Percentiles rank a stretch among this genome's conserved stretches.
Conservation (phyloP, 768 basidiomycete species). For the Punctularia strigosozonata region DNA sequence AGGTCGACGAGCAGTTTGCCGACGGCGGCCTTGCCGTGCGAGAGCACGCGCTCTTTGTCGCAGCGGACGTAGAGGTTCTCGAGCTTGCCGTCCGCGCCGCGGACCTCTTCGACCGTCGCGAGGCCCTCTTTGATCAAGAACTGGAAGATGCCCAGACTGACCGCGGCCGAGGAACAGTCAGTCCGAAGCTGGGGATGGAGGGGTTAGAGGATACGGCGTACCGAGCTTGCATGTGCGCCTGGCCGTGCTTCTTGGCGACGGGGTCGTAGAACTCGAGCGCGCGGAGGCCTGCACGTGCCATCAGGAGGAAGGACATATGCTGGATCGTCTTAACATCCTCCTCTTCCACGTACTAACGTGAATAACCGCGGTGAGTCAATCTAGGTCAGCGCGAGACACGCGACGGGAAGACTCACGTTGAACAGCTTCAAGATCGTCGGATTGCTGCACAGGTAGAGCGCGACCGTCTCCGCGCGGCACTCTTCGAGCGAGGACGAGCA, state of each 20-base stretch:
- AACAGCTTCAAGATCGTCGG: slow-evolving; percentile 71
- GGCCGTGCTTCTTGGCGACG: slow-evolving; percentile 68
- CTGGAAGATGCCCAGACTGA: slow-evolving; percentile 72
- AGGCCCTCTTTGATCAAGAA: slow-evolving; percentile 64
- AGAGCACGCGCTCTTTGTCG: slow-evolving; percentile 57
- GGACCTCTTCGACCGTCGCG: slow-evolving; percentile 58
- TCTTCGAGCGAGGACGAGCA: slow-evolving; percentile 89
- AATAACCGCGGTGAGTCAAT: background rate
- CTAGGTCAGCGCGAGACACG: background rate
- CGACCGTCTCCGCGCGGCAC: slow-evolving; percentile 85
- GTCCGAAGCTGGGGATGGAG: background rate
- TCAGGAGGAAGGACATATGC: slow-evolving; percentile 69
- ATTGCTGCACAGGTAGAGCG: slow-evolving; percentile 68
- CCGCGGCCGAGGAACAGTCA: background rate
- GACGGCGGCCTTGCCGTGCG: slow-evolving; percentile 50
- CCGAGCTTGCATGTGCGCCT: slow-evolving; percentile 89
- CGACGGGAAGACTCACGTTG: slow-evolving; percentile 34
- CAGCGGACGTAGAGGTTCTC: slow-evolving; percentile 63
- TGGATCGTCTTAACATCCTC: slow-evolving; percentile 70
- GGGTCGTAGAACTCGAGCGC: slow-evolving; percentile 82
- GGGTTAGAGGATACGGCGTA: slow-evolving; percentile 18
- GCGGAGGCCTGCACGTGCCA: slow-evolving; percentile 76
- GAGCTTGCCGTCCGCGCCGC: slow-evolving; percentile 41
- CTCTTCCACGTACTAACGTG: slow-evolving; percentile 58
- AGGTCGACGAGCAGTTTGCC: slow-evolving; percentile 70